phyloP scores from a whole-genome alignment of 163 green algal genomes.

The Scenedesmus sp. region DNA sequence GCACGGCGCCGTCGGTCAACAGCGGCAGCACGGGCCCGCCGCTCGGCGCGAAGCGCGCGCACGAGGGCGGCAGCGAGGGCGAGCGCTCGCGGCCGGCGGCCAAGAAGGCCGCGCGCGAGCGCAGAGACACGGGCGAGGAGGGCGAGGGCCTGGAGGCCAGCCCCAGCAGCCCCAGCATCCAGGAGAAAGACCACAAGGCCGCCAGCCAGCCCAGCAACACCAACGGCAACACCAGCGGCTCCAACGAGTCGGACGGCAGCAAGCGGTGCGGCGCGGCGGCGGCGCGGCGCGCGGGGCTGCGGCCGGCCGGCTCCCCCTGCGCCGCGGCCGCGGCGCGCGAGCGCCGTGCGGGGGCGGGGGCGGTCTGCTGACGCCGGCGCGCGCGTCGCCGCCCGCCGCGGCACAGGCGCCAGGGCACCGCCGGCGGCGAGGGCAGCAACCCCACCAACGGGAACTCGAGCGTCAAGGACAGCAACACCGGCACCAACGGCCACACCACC shows the following conservation, averaged over 20 bases:
- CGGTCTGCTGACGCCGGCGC: background rate
- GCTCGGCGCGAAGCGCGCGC: conserved; percentile 10
- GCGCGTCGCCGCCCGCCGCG: too few species aligned
- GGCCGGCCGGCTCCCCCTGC: background rate
- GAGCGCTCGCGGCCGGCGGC: background rate
- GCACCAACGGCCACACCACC: conserved; percentile 18
- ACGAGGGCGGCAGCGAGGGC: background rate
- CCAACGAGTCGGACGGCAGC: conserved; percentile 27
- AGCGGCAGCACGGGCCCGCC: conserved; percentile 43
- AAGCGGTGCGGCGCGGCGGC: conserved; percentile 23
- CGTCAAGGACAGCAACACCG: conserved; percentile 48
- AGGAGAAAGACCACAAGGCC: conserved; percentile 44
- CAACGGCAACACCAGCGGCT: conserved; percentile 43
- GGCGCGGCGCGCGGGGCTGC: background rate
- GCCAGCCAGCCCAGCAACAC: conserved; percentile 43
- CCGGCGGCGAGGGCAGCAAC: conserved; percentile 31
- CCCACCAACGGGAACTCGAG: conserved; percentile 46
- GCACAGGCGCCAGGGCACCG: conserved; percentile 31
- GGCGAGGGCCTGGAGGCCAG: conserved; percentile 15
- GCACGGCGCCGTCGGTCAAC: conserved; percentile 35
- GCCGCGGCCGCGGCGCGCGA: too few species aligned
- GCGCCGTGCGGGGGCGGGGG: background rate
- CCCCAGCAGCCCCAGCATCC: conserved; percentile 39
- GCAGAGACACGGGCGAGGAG: conserved; percentile 26
- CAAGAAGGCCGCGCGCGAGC: conserved; percentile 39